These are phyloP conservation scores for Cicer chorassanicum DNA, from an alignment of 306 rosid genomes.

Conservation along the genomic window DNA sequence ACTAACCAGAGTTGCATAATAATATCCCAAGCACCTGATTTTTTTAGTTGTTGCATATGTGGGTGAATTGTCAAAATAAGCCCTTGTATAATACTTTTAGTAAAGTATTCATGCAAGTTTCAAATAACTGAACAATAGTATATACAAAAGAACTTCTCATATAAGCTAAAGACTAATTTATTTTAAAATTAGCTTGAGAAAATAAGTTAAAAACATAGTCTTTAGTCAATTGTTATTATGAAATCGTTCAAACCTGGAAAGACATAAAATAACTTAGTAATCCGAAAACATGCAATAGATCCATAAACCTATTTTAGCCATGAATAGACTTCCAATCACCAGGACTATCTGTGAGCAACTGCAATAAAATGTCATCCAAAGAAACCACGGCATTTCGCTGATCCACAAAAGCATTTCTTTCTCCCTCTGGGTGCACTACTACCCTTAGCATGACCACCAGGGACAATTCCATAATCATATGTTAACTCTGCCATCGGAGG, in stretches of 20 bases:
- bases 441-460: conserved; percentile 41
- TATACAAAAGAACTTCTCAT: not conserved
- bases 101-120: not conserved
- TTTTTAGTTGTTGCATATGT: not conserved
- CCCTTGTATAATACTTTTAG: not conserved
- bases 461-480: conserved; percentile 61
- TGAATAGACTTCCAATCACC: conserved; percentile 42
- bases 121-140: not conserved
- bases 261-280: conserved; percentile 11
- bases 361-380: conserved; percentile 54
- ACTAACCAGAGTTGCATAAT: too few relatives aligned
- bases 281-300: conserved; percentile 31
- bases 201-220: not conserved
- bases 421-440: conserved; percentile 43
- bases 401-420: conserved; percentile 66
- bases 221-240: not conserved
- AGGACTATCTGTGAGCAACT: conserved; percentile 31
- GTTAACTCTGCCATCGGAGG: conserved; percentile 75
- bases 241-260: not conserved
- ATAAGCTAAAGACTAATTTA: too few relatives aligned
- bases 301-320: conserved; percentile 44
- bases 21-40: too few relatives aligned
- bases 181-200: not conserved
- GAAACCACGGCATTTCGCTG: conserved; percentile 61
- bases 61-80: conserved; percentile 1